Evolutionary conservation across 805 yeast species (phyloP).

Genomic region (Blastobotrys peoriensis): DNA sequence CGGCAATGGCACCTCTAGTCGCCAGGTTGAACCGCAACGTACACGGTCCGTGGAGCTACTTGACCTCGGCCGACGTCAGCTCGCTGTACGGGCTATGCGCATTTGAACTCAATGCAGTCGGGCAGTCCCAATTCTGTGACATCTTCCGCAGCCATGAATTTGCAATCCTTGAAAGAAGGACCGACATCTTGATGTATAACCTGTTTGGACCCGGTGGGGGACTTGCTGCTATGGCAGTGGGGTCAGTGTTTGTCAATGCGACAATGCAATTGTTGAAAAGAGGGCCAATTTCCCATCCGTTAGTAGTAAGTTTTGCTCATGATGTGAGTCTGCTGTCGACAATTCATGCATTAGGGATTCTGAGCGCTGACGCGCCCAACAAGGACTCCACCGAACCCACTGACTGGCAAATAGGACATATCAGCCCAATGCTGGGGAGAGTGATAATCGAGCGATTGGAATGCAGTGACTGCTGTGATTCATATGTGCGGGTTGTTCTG

Average conservation of each 20-base stretch:
- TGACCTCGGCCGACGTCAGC: slow-evolving; percentile 36
- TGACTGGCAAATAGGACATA: neutral
- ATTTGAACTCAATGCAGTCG: slow-evolving; percentile 45
- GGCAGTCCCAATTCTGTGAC: slow-evolving; percentile 24
- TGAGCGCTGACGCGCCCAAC: neutral
- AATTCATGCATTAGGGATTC: neutral
- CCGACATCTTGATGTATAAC: slow-evolving; percentile 42
- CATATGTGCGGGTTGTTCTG: slow-evolving; percentile 42
- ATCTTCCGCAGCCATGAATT: slow-evolving; percentile 48
- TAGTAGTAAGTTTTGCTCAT: slow-evolving; percentile 3
- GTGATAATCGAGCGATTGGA: slow-evolving; percentile 28
- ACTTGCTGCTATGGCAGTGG: slow-evolving; percentile 36
- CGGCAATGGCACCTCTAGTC: slow-evolving; percentile 18
- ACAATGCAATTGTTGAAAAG: slow-evolving; percentile 39
- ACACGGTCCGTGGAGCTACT: slow-evolving; percentile 27
- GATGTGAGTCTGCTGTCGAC: slow-evolving; percentile 1
- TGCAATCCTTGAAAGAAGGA: slow-evolving; percentile 36
- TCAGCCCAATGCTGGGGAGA: slow-evolving; percentile 28
- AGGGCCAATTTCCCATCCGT: slow-evolving; percentile 21
- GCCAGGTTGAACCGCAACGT: slow-evolving; percentile 22
- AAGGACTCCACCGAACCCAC: slow-evolving; percentile 1
- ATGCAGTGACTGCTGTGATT: slow-evolving; percentile 26
- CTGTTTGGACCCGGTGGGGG: slow-evolving; percentile 42
- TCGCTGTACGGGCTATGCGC: slow-evolving; percentile 43
- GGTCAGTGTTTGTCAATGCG: slow-evolving; percentile 44